phyloP scores from a whole-genome alignment of 108 stramenopile genomes.

The Pseudonitzschia delicatissima region DNA sequence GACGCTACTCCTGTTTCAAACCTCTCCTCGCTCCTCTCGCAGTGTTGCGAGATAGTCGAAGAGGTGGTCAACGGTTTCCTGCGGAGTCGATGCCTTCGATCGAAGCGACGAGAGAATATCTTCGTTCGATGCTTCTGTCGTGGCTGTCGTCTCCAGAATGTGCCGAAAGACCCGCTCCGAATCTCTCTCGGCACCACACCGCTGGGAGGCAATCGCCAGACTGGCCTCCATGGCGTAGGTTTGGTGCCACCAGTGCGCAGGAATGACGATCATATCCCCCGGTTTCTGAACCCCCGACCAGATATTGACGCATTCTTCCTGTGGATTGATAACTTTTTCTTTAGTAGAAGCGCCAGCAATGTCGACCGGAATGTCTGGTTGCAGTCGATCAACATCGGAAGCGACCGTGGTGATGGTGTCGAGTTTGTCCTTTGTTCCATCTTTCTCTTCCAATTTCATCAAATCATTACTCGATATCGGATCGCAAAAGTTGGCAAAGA shows the following conservation, averaged over 20 bases:
- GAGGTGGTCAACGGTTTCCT: too few species aligned
- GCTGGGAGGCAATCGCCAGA: conserved; percentile 55
- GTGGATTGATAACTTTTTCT: neutral
- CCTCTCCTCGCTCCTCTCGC: too few species aligned
- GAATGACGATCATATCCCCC: conserved; percentile 63
- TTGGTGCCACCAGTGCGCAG: conserved; percentile 67
- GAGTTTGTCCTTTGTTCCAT: conserved; percentile 21
- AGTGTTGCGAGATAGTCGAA: too few species aligned
- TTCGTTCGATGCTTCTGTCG: too few species aligned
- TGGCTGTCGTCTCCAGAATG: too few species aligned
- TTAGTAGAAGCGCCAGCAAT: neutral
- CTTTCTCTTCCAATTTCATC: conserved; percentile 20
- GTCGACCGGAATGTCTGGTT: neutral
- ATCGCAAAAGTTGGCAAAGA: conserved; percentile 14
- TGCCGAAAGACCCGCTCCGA: conserved; percentile 41
- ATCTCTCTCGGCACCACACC: conserved; percentile 40
- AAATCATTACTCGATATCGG: conserved; percentile 24
- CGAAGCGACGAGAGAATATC: too few species aligned
- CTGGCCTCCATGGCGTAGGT: conserved; percentile 53
- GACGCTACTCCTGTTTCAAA: too few species aligned
- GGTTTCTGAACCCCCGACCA: conserved; percentile 45
- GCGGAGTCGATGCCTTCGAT: too few species aligned
- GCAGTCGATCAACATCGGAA: neutral
- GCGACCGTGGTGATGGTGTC: conserved; percentile 22
- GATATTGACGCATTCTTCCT: neutral